Conservation (phyloP, 192 early-diverging fungal genomes). For the Backusella mclennaniae region DNA sequence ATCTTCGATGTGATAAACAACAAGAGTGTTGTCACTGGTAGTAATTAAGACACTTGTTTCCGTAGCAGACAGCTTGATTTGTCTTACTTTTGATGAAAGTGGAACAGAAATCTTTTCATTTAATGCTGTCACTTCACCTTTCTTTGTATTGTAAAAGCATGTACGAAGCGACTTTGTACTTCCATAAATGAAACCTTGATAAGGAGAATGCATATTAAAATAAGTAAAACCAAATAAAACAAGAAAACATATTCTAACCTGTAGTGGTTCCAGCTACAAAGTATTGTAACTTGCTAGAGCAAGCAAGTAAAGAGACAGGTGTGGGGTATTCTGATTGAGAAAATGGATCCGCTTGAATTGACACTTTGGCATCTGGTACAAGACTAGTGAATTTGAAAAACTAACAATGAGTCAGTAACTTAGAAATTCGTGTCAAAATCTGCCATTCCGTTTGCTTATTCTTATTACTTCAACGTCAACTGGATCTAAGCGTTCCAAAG, state of each 20-base stretch:
- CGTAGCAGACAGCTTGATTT: constrained; percentile 44
- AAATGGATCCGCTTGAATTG: constrained; percentile 33
- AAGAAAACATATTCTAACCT: constrained; percentile 39
- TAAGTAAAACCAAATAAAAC: neutral
- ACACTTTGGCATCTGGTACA: constrained; percentile 40
- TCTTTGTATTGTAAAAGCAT: constrained; percentile 32
- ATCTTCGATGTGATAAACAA: constrained; percentile 39
- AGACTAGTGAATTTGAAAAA: constrained; percentile 23
- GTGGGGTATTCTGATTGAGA: constrained; percentile 38
- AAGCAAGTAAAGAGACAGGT: constrained; percentile 51
- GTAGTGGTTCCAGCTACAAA: constrained; percentile 60
- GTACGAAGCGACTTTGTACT: constrained; percentile 30
- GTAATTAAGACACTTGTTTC: constrained; percentile 42
- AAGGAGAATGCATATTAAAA: neutral
- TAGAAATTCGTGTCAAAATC: neutral
- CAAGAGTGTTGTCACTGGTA: constrained; percentile 29
- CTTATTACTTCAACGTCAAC: constrained; percentile 9
- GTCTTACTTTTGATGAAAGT: constrained; percentile 34
- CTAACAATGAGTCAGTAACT: constrained; percentile 14
- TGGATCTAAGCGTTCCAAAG: neutral
- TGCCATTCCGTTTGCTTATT: neutral
- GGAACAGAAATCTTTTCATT: constrained; percentile 24
- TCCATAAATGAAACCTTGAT: constrained; percentile 41
- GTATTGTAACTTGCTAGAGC: constrained; percentile 66
- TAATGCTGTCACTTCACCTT: constrained; percentile 21